phyloP scores from a whole-genome alignment of 2,329 filamentous ascomycete genomes.

The Ramularia collo-cygni region DNA sequence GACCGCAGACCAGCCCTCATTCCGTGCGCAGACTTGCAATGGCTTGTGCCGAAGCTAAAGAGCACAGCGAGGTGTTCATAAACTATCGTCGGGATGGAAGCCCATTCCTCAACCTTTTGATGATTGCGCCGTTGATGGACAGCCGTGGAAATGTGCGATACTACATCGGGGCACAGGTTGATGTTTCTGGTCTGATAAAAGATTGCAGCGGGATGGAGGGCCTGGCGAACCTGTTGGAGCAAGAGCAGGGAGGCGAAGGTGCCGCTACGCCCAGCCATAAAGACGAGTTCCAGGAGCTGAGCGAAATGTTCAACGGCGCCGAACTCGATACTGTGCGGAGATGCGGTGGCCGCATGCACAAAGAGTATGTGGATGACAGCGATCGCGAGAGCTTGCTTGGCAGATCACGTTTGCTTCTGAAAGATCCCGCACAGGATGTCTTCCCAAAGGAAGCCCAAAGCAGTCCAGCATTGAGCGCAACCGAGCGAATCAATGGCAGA shows the following conservation, averaged over 20 bases:
- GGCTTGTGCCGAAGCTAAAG: conserved; percentile 55
- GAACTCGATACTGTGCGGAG: conserved; percentile 60
- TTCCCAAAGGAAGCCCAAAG: conserved; percentile 9
- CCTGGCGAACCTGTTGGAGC: conserved; percentile 36
- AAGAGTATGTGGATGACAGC: conserved; percentile 44
- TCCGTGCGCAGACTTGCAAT: conserved; percentile 57
- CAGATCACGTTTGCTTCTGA: conserved; percentile 43
- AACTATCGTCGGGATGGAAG: conserved; percentile 71
- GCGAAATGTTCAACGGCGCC: conserved; percentile 61
- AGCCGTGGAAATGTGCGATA: conserved; percentile 61
- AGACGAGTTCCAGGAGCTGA: conserved; percentile 59
- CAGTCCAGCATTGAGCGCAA: conserved; percentile 8
- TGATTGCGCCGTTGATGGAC: conserved; percentile 65
- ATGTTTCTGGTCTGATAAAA: conserved; percentile 62
- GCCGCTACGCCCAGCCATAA: conserved; percentile 38
- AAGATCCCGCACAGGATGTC: conserved; percentile 38
- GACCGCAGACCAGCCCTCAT: conserved; percentile 60
- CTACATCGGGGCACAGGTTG: conserved; percentile 66
- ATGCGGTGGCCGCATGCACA: conserved; percentile 58
- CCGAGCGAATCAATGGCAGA: conserved; percentile 33
- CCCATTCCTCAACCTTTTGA: conserved; percentile 69
- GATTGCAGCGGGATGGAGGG: conserved; percentile 60
- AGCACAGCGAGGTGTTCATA: conserved; percentile 66
- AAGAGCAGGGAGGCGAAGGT: conserved; percentile 27
- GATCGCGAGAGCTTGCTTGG: conserved; percentile 34